These are phyloP conservation scores for Colletotrichum coccodes DNA, from an alignment of 2,329 filamentous ascomycete species.

Conservation along the genomic window DNA sequence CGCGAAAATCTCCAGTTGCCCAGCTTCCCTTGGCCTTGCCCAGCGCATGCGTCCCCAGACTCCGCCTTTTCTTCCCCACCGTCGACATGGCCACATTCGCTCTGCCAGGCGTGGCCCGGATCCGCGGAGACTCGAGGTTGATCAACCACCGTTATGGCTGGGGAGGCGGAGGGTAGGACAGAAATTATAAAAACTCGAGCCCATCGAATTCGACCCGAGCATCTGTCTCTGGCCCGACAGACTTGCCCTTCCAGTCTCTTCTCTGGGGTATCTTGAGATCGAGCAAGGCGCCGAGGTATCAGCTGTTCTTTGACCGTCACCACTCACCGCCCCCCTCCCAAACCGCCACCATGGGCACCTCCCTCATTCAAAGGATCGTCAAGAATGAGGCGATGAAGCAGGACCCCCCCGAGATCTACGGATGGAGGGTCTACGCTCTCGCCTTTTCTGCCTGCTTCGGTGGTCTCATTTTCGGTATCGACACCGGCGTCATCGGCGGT, in stretches of 20 bases:
- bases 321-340: neutral
- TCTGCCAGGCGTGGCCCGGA: neutral
- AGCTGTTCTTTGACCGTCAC: neutral
- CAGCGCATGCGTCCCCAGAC: neutral
- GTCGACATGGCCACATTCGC: neutral
- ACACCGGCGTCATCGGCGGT: constrained; percentile 40
- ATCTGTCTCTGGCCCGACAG: neutral
- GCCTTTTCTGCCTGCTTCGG: constrained; percentile 31
- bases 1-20: neutral
- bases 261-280: neutral
- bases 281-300: neutral
- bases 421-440: constrained; percentile 30
- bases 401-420: constrained; percentile 32
- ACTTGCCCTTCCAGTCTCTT: neutral
- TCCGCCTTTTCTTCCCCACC: constrained; percentile 10
- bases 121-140: neutral
- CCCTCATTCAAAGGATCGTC: constrained; percentile 28
- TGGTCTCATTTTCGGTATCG: constrained; percentile 37
- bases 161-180: neutral
- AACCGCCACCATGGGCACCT: constrained; percentile 11
- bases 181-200: constrained; percentile 2
- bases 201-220: neutral
- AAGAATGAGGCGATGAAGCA: constrained; percentile 33
- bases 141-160: neutral
- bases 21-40: neutral